A percentile compares a stretch with the other conserved stretches of the same genome.
phyloP scores from a whole-genome alignment of 768 basidiomycete genomes.

The Kwoniella dendrophila region DNA sequence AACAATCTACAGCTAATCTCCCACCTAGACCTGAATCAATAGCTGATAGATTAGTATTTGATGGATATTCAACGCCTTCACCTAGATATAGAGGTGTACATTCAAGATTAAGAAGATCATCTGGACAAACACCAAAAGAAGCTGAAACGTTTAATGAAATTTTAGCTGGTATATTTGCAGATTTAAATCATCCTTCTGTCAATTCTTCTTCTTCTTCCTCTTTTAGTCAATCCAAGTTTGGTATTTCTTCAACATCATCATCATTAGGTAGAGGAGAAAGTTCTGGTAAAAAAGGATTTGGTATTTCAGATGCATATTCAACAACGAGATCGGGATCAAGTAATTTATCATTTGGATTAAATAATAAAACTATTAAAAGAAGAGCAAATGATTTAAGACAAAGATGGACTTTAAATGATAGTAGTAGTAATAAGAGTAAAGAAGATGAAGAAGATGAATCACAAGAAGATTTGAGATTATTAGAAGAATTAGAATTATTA shows the following conservation, averaged over 20 bases:
- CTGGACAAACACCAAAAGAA: slow-evolving; percentile 35
- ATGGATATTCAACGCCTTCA: slow-evolving; percentile 14
- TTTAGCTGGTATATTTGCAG: slow-evolving; percentile 30
- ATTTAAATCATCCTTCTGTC: slow-evolving; percentile 17
- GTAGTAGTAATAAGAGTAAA: no score
- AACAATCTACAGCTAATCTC: not conserved
- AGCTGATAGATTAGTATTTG: slow-evolving; percentile 4
- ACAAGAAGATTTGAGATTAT: slow-evolving; percentile 24
- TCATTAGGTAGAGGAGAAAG: not conserved
- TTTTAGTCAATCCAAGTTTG: not conserved
- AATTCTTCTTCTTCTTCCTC: not conserved
- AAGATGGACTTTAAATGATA: no score
- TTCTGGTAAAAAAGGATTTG: not conserved
- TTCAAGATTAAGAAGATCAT: slow-evolving; percentile 12
- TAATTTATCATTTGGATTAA: no score
- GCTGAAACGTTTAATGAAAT: slow-evolving; percentile 30
- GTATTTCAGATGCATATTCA: slow-evolving; percentile 2
- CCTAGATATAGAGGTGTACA: slow-evolving; percentile 27
- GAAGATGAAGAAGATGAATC: not conserved
- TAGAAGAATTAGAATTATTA: slow-evolving; percentile 41
- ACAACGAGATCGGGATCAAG: not conserved
- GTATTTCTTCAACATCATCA: no score
- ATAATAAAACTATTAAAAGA: slow-evolving; percentile 1
- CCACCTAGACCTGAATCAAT: slow-evolving; percentile 17
- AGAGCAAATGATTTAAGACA: slow-evolving; percentile 7